Conservation (phyloP, 371 early-diverging fungal genomes). For the Massospora cicadina region DNA sequence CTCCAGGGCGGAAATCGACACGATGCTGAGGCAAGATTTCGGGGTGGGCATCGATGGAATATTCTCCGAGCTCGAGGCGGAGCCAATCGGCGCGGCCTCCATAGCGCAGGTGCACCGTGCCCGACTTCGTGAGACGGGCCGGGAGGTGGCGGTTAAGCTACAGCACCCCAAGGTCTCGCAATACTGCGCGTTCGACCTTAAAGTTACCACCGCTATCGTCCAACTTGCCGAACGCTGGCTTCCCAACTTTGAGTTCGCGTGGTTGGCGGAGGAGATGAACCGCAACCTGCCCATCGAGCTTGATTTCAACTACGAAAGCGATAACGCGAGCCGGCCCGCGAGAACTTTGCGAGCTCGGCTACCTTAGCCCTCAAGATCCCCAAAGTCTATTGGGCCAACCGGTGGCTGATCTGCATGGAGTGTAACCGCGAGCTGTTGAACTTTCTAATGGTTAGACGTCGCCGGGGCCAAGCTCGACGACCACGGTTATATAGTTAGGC, state of each 20-base stretch:
- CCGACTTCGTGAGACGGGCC: conserved; percentile 24
- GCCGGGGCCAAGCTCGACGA: conserved; percentile 63
- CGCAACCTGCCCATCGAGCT: conserved; percentile 68
- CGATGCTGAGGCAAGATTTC: conserved; percentile 47
- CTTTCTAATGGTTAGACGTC: conserved; percentile 22
- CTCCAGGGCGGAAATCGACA: conserved; percentile 39
- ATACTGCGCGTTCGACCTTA: conserved; percentile 61
- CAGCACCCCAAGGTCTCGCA: conserved; percentile 69
- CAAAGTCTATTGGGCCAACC: conserved; percentile 22
- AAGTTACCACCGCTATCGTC: conserved; percentile 42
- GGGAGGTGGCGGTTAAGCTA: conserved; percentile 75
- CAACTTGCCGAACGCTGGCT: conserved; percentile 43
- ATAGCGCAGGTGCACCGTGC: conserved; percentile 74
- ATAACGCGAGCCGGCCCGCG: conserved; percentile 41
- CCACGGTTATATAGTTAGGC: conserved; percentile 34
- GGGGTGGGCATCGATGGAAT: conserved; percentile 38
- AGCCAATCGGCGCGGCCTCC: conserved; percentile 67
- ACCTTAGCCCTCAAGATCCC: conserved; percentile 21
- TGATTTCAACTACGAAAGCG: conserved; percentile 62
- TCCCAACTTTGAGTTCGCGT: conserved; percentile 75
- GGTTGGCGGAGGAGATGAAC: conserved; percentile 81
- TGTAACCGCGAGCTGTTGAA: conserved; percentile 12
- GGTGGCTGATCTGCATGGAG: conserved; percentile 29
- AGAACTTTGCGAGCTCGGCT: conserved; percentile 33
- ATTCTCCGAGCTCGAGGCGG: conserved; percentile 47